phyloP scores from a whole-genome alignment of 1,284 basidiomycete genomes.

The Ganoderma multipileum region DNA sequence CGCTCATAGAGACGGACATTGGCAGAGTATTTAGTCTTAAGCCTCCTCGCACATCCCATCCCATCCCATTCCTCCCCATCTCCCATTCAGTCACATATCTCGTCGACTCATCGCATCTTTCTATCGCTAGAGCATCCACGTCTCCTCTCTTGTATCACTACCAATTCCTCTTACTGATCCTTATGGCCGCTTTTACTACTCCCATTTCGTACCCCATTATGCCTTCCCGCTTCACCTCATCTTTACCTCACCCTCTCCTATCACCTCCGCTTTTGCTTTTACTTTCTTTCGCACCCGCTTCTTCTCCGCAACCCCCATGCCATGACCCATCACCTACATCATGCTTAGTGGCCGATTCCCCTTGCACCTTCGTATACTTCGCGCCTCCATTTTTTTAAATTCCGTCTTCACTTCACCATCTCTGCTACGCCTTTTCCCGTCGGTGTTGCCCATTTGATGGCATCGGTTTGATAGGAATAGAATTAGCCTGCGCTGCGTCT shows the following conservation, averaged over 20 bases:
- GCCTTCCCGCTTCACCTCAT: background rate
- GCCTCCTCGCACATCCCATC: constrained; percentile 11
- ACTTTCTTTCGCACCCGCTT: background rate
- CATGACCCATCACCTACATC: constrained; percentile 14
- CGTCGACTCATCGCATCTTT: constrained; percentile 13
- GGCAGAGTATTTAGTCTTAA: constrained; percentile 5
- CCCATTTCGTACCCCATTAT: background rate
- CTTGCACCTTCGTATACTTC: background rate
- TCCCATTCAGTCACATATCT: constrained; percentile 4
- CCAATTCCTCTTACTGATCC: constrained; percentile 10
- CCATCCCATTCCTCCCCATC: constrained; percentile 9
- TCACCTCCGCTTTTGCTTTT: background rate
- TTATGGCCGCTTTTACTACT: background rate
- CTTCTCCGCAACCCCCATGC: constrained; percentile 8
- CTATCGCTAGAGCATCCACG: constrained; percentile 23
- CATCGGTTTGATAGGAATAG: constrained; percentile 24
- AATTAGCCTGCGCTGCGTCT: constrained; percentile 30
- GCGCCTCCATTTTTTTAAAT: background rate
- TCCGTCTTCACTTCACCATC: constrained; percentile 3
- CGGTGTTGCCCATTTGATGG: background rate
- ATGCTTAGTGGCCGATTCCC: constrained; percentile 23
- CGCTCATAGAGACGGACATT: constrained; percentile 33
- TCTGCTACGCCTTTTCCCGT: background rate
- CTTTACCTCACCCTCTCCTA: background rate
- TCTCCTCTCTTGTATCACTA: constrained; percentile 28